phyloP scores from a whole-genome alignment of 2,329 filamentous ascomycete genomes.

The Eutypa lata region DNA sequence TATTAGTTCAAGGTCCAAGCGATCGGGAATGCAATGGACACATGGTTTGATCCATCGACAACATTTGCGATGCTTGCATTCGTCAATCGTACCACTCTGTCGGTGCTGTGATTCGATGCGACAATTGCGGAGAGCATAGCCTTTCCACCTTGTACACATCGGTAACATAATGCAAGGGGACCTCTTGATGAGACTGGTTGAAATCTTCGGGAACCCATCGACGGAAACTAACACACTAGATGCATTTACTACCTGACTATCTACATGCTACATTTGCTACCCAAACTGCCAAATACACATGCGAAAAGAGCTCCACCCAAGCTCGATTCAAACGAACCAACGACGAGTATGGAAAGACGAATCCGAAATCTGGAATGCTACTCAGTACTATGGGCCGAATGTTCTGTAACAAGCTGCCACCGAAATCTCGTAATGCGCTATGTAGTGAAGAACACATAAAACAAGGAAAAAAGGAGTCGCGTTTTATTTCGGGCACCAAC shows the following conservation, averaged over 20 bases:
- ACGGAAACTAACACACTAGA: background rate
- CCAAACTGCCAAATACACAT: too few species aligned
- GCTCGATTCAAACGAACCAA: background rate
- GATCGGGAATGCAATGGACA: too few species aligned
- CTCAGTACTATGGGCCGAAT: background rate
- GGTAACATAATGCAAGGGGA: background rate
- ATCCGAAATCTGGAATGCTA: background rate
- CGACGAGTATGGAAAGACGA: background rate
- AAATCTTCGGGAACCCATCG: background rate
- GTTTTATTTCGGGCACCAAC: too few species aligned
- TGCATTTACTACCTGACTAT: background rate
- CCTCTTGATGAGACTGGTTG: background rate
- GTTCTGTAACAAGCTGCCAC: too few species aligned
- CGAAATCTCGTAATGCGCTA: too few species aligned
- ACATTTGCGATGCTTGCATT: too few species aligned
- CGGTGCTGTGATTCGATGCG: background rate
- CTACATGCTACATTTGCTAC: too few species aligned
- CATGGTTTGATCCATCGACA: too few species aligned
- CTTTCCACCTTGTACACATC: background rate
- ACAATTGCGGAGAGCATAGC: background rate
- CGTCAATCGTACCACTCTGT: background rate
- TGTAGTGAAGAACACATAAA: too few species aligned
- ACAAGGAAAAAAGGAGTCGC: too few species aligned
- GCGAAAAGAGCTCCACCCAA: background rate
- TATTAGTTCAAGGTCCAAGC: too few species aligned